These are phyloP conservation scores for Pelargonium hybrid DNA, from an alignment of 441 rosid species.

Conservation along the genomic window DNA sequence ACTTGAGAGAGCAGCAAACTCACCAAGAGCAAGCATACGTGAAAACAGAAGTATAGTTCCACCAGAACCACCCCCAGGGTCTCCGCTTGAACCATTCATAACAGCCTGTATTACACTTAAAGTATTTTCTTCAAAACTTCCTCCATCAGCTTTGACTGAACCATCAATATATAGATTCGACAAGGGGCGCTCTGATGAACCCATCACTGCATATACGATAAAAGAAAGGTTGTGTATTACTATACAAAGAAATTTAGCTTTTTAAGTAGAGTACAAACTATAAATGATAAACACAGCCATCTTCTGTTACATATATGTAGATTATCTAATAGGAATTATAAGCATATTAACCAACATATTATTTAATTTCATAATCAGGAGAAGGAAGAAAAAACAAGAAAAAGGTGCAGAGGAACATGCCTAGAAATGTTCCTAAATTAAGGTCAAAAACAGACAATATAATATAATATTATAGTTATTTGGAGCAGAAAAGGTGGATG, in stretches of 20 bases:
- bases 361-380: too few relatives aligned
- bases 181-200: slow-evolving; percentile 88
- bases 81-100: slow-evolving; percentile 28
- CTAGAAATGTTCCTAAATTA: too few relatives aligned
- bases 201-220: slow-evolving; percentile 57
- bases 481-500: too few relatives aligned
- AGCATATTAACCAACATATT: too few relatives aligned
- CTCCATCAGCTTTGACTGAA: slow-evolving; percentile 79
- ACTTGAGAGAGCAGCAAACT: slow-evolving; percentile 73
- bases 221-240: neutral
- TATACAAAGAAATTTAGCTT: neutral
- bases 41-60: slow-evolving; percentile 85
- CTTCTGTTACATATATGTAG: neutral
- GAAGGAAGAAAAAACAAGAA: too few relatives aligned
- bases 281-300: neutral
- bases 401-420: too few relatives aligned
- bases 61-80: slow-evolving; percentile 98
- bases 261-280: neutral
- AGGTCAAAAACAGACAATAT: too few relatives aligned
- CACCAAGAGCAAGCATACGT: slow-evolving; percentile 46
- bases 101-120: slow-evolving; percentile 20
- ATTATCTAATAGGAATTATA: neutral
- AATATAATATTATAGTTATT: too few relatives aligned
- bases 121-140: slow-evolving; percentile 36
- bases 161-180: slow-evolving; percentile 75